Evolutionary conservation across 148 eudicot species (phyloP).

Genomic region (Spergularia marina): DNA sequence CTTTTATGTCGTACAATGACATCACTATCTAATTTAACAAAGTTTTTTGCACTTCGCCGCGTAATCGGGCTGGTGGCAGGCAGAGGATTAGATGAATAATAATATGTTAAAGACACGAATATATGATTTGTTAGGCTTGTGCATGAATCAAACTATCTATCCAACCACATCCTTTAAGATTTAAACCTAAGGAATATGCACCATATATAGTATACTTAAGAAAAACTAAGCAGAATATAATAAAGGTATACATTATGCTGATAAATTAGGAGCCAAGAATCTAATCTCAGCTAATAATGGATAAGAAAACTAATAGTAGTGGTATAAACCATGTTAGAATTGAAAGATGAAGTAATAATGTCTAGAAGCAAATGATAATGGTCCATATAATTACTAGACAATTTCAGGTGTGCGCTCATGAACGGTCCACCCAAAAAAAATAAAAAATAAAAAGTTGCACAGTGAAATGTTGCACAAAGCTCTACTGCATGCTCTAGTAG

Average conservation of each 20-base stretch:
- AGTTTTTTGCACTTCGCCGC: constrained; percentile 14
- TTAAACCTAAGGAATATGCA: constrained; percentile 18
- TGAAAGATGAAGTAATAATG: background rate
- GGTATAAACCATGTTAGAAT: background rate
- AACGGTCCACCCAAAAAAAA: constrained; percentile 17
- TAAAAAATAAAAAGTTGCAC: background rate
- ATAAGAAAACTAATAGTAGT: constrained; percentile 6
- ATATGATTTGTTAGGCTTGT: constrained; percentile 7
- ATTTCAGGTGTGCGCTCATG: constrained; percentile 7
- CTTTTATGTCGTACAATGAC: background rate
- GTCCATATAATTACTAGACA: background rate
- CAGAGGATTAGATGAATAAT: background rate
- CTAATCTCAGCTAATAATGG: constrained; percentile 8
- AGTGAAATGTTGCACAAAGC: constrained; percentile 10
- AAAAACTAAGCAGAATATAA: constrained; percentile 1
- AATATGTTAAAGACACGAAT: constrained; percentile 10
- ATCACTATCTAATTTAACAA: constrained; percentile 1
- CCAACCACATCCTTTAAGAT: background rate
- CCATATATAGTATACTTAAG: background rate
- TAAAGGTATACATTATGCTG: background rate
- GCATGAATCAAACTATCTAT: background rate
- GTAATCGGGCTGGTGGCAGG: constrained; percentile 15
- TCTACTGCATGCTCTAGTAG: constrained; percentile 1
- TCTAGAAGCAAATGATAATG: constrained; percentile 10
- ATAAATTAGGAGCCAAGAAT: constrained; percentile 3